These are phyloP conservation scores for Trypanosomatidae sp. DNA, from an alignment of 208 protist genomes.

Conservation along the genomic window DNA sequence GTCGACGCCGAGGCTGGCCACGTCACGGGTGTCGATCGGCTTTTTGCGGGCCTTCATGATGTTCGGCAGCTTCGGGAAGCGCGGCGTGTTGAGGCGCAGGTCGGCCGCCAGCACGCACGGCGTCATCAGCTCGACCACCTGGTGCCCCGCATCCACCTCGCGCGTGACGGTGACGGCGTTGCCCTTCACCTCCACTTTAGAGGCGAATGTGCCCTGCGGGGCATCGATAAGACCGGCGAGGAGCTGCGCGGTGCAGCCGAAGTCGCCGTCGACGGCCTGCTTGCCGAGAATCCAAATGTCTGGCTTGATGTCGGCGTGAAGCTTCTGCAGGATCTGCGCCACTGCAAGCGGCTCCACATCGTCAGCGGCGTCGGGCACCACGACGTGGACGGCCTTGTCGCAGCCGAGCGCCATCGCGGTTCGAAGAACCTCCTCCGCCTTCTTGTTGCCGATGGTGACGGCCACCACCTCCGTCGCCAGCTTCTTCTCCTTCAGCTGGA, in stretches of 20 bases:
- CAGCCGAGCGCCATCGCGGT: slow-evolving; percentile 95
- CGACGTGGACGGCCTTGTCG: slow-evolving; percentile 94
- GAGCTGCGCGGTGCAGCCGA: slow-evolving; percentile 94
- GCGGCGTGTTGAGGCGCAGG: slow-evolving; percentile 95
- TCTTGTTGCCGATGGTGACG: slow-evolving; percentile 93
- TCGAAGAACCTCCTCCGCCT: slow-evolving; percentile 89
- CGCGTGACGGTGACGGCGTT: slow-evolving; percentile 88
- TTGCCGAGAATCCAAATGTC: slow-evolving; percentile 94
- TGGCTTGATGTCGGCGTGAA: slow-evolving; percentile 87
- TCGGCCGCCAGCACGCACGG: slow-evolving; percentile 90
- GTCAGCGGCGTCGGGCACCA: slow-evolving; percentile 59
- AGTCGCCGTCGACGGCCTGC: slow-evolving; percentile 97
- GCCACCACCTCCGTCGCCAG: slow-evolving; percentile 92
- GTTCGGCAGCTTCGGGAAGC: slow-evolving; percentile 96
- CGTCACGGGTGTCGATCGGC: slow-evolving; percentile 80
- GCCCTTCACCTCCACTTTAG: slow-evolving; percentile 74
- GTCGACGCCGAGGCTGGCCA: slow-evolving; percentile 84
- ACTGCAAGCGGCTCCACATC: slow-evolving; percentile 91
- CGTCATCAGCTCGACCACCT: slow-evolving; percentile 85
- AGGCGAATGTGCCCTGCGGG: slow-evolving; percentile 96
- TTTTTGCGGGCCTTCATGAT: slow-evolving; percentile 99
- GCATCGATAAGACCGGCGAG: slow-evolving; percentile 92
- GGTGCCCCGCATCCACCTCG: slow-evolving; percentile 95
- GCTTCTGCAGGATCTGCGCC: slow-evolving; percentile 91
- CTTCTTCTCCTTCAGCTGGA: slow-evolving; percentile 94